Evolutionary conservation across 495 filamentous ascomycete genomes (phyloP), one percentile per base, ranked within the genome.

Genomic region (Neurospora hispaniola): DNA sequence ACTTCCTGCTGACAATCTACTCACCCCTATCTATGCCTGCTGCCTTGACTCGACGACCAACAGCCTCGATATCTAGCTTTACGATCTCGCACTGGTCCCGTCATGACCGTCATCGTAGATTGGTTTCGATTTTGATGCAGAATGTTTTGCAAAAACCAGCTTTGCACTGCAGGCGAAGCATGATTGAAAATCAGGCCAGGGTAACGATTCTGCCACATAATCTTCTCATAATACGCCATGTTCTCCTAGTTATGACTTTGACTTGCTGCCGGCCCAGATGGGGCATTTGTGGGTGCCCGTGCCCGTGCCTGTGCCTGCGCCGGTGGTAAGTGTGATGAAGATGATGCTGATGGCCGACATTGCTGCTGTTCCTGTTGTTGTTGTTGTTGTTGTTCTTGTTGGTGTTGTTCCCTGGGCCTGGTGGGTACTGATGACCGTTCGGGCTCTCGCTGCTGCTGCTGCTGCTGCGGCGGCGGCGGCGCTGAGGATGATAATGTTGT

Each of bases 401-500:
- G 48, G 35, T 66, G 54, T 23, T 35, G 48, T 14, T 62, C 54
- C 54, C 54, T 66, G 2, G 54, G 7, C 7, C 27, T 66, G 27
- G 54, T 66, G 23, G 27, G 54, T 35, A 66, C 54, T 18, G 54
- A 66, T 35, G 54, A 66, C 7, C 27, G 54, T 9, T 66, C 27
- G 3, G 54, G 12, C 14, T 18, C 54, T 35, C 27, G 54, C 14
- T 66, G 48, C 11, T 54, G 46, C n/a, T 27, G 23, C 23, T 23
- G 23, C 23, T 23, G 23, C 23, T 23, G 23, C 14, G 35, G 27
- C 16, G 38, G 54, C 14, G 35, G 27, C 16, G 41, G 70, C 70
- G 16, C 74, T 74, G 71, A 70, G 62, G 18, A 73, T 39, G 44
- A 71, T 72, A 35, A 42, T 23, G 42, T 42, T 70, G 10, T 35